Percentiles rank a stretch among this genome's conserved stretches.
phyloP scores from a whole-genome alignment of 176 grass and related monocot species.

The Bolboschoenus planiculmis region DNA sequence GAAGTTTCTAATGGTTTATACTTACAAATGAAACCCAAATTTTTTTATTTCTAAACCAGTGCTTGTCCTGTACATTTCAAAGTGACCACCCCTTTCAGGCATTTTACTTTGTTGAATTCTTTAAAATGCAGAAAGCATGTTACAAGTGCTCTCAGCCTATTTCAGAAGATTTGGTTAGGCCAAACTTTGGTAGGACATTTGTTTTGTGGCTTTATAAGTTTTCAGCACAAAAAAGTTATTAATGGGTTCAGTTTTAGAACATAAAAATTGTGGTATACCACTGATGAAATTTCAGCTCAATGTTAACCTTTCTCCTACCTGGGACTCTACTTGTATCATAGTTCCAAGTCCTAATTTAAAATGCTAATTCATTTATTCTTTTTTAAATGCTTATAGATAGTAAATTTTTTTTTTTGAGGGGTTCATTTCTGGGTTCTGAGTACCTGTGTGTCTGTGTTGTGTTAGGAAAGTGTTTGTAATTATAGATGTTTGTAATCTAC shows the following conservation, averaged over 20 bases:
- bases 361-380: neutral
- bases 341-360: neutral
- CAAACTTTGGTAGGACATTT: conserved; percentile 55
- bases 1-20: neutral
- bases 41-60: neutral
- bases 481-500: no score
- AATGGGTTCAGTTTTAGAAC: neutral
- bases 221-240: neutral
- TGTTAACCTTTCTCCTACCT: neutral
- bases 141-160: conserved; percentile 55
- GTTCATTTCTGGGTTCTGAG: neutral
- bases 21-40: neutral
- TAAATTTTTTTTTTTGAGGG: neutral
- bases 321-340: neutral
- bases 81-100: conserved; percentile 1
- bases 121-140: conserved; percentile 71
- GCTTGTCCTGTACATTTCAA: neutral
- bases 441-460: neutral
- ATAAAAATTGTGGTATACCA: neutral
- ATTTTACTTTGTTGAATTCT: conserved; percentile 14
- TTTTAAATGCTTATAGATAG: neutral
- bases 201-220: neutral
- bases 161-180: conserved; percentile 41
- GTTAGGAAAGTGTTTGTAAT: neutral
- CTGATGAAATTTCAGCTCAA: neutral